Base-by-base conservation (phyloP, 2,329 filamentous ascomycete species). In the Claviceps sp. region DNA sequence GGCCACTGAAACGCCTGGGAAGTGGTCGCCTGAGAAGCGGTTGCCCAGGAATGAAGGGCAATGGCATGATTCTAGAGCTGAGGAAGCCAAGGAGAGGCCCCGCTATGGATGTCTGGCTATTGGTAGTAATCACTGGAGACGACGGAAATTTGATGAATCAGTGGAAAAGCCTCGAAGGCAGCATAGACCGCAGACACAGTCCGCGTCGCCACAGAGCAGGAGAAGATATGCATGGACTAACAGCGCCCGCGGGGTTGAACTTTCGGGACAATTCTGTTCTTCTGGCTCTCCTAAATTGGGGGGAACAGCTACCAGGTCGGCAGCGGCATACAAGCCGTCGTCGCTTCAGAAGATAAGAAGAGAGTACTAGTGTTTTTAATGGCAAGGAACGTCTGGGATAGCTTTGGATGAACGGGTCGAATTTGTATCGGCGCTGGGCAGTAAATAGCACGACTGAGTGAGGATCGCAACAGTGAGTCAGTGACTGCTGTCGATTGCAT, bases 281-380 rank as follows among this genome's bases (percentile, higher is more conserved):
- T 3, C 30, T 34, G 30, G 3, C 30, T 34, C 30, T 34, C 10
- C 30, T 11, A 3, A 34, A 34, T 34, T 34, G 14, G 3, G 3
- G 14, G 3, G 17, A 6, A 22, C 16, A 37, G 8, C 30, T 3
- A 1, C 45, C 8, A 16, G 16, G 8, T 16, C 30, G 4, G n/a
- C 43, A 42, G 39, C 24, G 5, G 16, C 26, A n/a, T 24, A 50
- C 58, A 53, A 71, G 11, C 66, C 66, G 14, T 70, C 70, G 42
- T 59, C 66, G 44, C 64, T 43, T 65, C 65, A 8, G 3, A 47
- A 16, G 16, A 47, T 5, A 22, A 47, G 22, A 11, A 47, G 11
- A 4, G 2, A 5, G 13, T 14, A 24, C 11, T 13, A 24, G 14
- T 22, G 6, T 22, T 13, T 1, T 7, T 5, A 24, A 22, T 22